phyloP scores from a whole-genome alignment of 2,329 filamentous ascomycete genomes.

The Aureobasidium pullulans region DNA sequence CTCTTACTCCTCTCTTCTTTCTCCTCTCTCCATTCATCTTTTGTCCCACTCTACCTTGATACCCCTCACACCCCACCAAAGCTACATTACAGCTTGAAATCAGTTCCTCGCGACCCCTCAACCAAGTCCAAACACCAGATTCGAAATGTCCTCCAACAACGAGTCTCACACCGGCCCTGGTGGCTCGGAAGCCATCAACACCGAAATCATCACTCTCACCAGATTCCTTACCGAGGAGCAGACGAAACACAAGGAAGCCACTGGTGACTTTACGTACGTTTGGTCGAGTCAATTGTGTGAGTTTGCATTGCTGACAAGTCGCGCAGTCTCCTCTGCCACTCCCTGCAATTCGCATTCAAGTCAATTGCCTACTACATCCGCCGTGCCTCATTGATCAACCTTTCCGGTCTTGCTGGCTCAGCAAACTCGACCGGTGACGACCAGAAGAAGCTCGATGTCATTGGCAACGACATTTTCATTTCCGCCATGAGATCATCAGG shows the following conservation, averaged over 20 bases:
- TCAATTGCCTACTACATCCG: constrained; percentile 99
- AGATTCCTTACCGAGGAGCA: constrained; percentile 96
- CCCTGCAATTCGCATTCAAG: constrained; percentile 99
- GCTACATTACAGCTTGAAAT: neutral
- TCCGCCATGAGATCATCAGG: constrained; percentile 89
- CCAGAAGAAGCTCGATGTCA: constrained; percentile 99
- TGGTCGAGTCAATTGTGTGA: neutral
- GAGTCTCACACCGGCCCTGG: constrained; percentile 42
- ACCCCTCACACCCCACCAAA: constrained; percentile 7
- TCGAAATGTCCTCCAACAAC: constrained; percentile 31
- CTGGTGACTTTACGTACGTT: constrained; percentile 82
- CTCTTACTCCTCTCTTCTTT: neutral
- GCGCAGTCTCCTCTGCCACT: constrained; percentile 81
- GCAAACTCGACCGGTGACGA: constrained; percentile 95
- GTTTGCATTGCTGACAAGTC: constrained; percentile 10
- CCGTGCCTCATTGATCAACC: constrained; percentile 77
- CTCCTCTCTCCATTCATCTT: neutral
- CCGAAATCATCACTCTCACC: constrained; percentile 90
- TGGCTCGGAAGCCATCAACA: constrained; percentile 76
- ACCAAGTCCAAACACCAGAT: neutral
- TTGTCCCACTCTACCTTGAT: neutral
- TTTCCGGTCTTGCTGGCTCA: constrained; percentile 88
- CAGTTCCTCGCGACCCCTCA: neutral
- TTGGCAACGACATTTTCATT: constrained; percentile 97
- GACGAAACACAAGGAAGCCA: constrained; percentile 84